Base-by-base conservation (phyloP, 257 asterid species). In the Echites panduratus region DNA sequence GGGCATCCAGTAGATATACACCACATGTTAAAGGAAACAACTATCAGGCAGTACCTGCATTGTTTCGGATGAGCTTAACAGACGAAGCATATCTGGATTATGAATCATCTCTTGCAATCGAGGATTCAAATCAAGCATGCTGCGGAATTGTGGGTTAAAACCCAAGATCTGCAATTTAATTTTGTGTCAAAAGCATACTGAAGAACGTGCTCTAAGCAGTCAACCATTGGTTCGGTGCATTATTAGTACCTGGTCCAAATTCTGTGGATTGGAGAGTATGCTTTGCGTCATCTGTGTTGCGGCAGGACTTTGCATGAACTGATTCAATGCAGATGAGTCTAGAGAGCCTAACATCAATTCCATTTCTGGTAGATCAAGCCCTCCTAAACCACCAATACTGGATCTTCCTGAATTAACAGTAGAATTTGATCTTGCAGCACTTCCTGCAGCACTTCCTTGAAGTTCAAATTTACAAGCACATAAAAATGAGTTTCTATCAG, bases 101-200 rank as follows among this genome's bases (percentile, higher is more conserved):
- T 83, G 95, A 85, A 85, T 82, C 86, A 85, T 82, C 73, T 86
- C 92, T 74, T 86, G 79, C n/a, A 88, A 74, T 62, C 85, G 91
- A 62, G 91, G 91, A 68, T 86, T 88, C 74, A 44, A 62, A 72
- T 85, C 95, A 40, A 88, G 77, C 87, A 86, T 77, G 69, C 75
- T 32, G 16, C 83, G 85, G 11, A 86, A 75, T 67, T 80, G 89
- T 63, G 88, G 87, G 75, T 74, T 88, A 47, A 59, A 64, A 69
- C 79, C 81, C 14, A 83, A 65, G 50, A 85, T 78, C 92, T 87
- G 80, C 72, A 76, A 79, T 67, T 63, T 79, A 76, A 71, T 78
- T 26, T 41, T 32, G 29, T 70, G 22, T 70, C 75, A 50, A 68
- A 67, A 61, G 65, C 22, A 81, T 57, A 24, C 29, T 9, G 49